Percentiles rank a stretch among this genome's conserved stretches.
phyloP scores from a whole-genome alignment of 139 green algal genomes.

The Picochlorum sp. region DNA sequence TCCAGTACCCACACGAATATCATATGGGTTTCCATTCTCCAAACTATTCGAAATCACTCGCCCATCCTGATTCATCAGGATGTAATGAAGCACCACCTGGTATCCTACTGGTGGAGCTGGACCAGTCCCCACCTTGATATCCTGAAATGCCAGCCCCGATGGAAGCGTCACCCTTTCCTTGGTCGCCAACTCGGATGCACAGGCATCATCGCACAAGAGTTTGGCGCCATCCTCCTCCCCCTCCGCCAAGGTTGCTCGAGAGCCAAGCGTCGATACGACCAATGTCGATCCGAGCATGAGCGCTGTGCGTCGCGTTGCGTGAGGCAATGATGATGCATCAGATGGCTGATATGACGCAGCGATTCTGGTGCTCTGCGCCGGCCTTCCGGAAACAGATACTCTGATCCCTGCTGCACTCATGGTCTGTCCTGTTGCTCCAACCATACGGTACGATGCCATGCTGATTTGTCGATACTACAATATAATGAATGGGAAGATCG shows the following conservation, averaged over 20 bases:
- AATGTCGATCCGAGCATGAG: neutral
- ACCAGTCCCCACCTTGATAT: conserved; percentile 71
- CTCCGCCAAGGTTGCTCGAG: neutral
- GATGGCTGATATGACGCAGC: no score
- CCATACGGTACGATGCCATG: no score
- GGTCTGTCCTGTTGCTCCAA: no score
- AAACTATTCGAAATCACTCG: conserved; percentile 78
- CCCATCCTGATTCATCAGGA: conserved; percentile 74
- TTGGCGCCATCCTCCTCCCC: conserved; percentile 13
- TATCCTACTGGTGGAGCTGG: conserved; percentile 45
- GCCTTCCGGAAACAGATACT: no score
- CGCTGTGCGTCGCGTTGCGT: neutral
- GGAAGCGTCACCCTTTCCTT: conserved; percentile 41
- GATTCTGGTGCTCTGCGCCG: no score
- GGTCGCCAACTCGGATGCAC: conserved; percentile 37
- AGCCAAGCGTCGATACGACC: neutral
- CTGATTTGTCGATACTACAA: no score
- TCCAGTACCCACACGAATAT: conserved; percentile 71
- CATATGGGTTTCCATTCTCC: conserved; percentile 75
- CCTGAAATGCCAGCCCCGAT: conserved; percentile 83
- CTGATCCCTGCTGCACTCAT: no score
- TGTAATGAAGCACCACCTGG: conserved; percentile 82
- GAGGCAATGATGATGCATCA: no score
- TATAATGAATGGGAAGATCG: no score
- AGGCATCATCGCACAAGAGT: conserved; percentile 63